These are phyloP conservation scores for Akanthomyces muscarius DNA, from an alignment of 2,329 filamentous ascomycete species.

Conservation along the genomic window DNA sequence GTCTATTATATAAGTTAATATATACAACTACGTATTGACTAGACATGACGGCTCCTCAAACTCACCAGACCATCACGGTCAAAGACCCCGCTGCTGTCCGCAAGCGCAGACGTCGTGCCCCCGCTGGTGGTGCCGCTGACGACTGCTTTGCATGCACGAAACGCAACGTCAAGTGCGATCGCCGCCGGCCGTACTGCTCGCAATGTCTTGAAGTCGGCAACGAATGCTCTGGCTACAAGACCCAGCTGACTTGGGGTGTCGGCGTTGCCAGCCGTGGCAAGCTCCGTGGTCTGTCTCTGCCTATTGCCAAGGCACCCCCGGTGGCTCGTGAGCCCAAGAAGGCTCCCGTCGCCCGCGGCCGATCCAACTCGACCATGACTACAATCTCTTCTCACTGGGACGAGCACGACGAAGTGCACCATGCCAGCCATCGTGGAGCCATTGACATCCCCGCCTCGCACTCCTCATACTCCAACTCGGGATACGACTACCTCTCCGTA, in stretches of 20 bases:
- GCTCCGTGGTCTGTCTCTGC: conserved; percentile 79
- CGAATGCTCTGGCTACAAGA: conserved; percentile 95
- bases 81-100: conserved; percentile 51
- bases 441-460: conserved; percentile 34
- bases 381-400: conserved; percentile 27
- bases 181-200: conserved; percentile 88
- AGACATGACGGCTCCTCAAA: conserved; percentile 47
- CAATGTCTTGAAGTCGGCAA: conserved; percentile 89
- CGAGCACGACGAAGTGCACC: conserved; percentile 33
- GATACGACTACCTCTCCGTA: conserved; percentile 50
- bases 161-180: conserved; percentile 80
- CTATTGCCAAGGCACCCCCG: conserved; percentile 58
- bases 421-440: conserved; percentile 27
- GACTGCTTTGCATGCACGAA: conserved; percentile 94
- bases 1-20: background rate
- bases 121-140: conserved; percentile 82
- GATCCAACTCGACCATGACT: conserved; percentile 42
- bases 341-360: conserved; percentile 36
- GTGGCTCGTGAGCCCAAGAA: conserved; percentile 50
- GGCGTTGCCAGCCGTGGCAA: conserved; percentile 95
- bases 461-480: conserved; percentile 24
- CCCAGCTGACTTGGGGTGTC: conserved; percentile 92
- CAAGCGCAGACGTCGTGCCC: conserved; percentile 82
- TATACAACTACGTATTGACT: conserved; percentile 7
- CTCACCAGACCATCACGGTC: conserved; percentile 40